Evolutionary conservation across 2,329 filamentous ascomycete species (phyloP).

Genomic region (Fusarium subtropicale): DNA sequence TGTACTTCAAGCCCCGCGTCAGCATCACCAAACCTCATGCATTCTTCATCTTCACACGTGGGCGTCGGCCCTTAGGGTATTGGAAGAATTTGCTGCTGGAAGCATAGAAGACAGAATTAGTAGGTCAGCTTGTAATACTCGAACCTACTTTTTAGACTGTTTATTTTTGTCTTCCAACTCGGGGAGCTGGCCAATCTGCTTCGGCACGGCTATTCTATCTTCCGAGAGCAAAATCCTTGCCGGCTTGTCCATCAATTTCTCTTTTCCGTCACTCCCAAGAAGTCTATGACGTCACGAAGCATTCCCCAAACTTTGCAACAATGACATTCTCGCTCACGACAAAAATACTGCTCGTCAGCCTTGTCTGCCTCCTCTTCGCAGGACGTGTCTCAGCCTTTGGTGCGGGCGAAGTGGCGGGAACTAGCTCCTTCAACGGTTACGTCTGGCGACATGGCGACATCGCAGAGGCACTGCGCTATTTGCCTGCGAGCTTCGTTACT

Average conservation of each 20-base stretch:
- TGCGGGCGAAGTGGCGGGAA: conserved; percentile 53
- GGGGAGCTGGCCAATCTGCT: no score
- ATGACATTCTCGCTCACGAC: conserved; percentile 36
- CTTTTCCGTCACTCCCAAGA: neutral
- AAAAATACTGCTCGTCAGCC: conserved; percentile 30
- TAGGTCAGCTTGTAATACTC: no score
- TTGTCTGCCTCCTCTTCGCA: conserved; percentile 46
- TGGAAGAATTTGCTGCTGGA: no score
- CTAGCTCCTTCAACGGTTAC: conserved; percentile 55
- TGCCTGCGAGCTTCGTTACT: conserved; percentile 54
- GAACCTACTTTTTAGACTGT: no score
- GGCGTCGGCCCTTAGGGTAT: no score
- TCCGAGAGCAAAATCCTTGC: neutral
- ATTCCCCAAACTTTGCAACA: conserved; percentile 1
- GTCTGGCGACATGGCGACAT: conserved; percentile 58
- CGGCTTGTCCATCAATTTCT: neutral
- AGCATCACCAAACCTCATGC: no score
- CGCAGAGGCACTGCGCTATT: conserved; percentile 52
- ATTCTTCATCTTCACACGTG: no score
- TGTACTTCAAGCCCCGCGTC: no score
- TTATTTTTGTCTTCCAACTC: no score
- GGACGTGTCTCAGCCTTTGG: conserved; percentile 53
- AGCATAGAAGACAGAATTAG: no score
- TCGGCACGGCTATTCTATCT: neutral
- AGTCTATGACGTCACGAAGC: conserved; percentile 28